These are phyloP conservation scores for Suhomyces faveliae DNA, from an alignment of 805 yeast species.

Conservation along the genomic window DNA sequence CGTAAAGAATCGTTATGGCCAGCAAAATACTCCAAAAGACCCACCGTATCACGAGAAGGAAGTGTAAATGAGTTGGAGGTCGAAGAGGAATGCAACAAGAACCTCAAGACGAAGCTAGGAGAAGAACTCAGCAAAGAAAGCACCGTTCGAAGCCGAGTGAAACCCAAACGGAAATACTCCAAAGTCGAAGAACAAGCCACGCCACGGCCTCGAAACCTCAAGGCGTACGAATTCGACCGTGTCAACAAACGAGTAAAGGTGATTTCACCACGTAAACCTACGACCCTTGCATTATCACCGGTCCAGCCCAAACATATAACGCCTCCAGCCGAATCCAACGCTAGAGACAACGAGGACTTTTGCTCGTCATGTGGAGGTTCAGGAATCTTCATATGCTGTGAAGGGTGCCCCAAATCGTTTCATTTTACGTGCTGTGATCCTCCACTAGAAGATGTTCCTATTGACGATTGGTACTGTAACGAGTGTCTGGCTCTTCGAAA, in stretches of 20 bases:
- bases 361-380: constrained; percentile 89
- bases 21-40: constrained; percentile 23
- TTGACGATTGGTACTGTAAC: constrained; percentile 85
- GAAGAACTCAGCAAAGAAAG: constrained; percentile 16
- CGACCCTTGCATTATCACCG: constrained; percentile 18
- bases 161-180: constrained; percentile 4
- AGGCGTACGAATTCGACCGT: background rate
- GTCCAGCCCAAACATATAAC: constrained; percentile 2
- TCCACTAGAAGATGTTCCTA: constrained; percentile 82
- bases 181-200: background rate
- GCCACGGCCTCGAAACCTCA: background rate
- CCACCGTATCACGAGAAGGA: constrained; percentile 12
- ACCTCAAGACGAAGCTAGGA: constrained; percentile 15
- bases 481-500: constrained; percentile 58
- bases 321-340: constrained; percentile 4
- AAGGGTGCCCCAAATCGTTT: constrained; percentile 86
- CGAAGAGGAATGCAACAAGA: constrained; percentile 12
- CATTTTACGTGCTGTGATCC: constrained; percentile 92
- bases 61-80: constrained; percentile 14
- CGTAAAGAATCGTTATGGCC: constrained; percentile 59
- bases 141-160: constrained; percentile 15
- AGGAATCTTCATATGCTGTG: constrained; percentile 91
- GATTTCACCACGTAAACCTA: constrained; percentile 32
- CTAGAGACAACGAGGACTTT: constrained; percentile 70
- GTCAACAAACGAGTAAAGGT: constrained; percentile 17